phyloP scores from a whole-genome alignment of 192 early-diverging fungal species.

The Allomyces arbusculus region DNA sequence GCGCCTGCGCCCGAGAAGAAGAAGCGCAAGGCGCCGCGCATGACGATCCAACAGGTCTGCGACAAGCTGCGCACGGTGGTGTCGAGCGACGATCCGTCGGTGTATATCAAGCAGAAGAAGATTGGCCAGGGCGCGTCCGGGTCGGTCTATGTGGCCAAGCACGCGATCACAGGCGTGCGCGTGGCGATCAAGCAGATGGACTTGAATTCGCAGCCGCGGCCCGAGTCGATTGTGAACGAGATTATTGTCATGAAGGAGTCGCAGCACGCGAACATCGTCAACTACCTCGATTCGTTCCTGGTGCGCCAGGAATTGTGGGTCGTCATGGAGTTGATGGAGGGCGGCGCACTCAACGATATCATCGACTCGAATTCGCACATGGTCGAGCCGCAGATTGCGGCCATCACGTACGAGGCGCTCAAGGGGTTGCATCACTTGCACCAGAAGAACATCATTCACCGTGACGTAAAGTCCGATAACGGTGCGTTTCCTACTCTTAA shows the following conservation, averaged over 20 bases:
- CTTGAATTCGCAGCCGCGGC: constrained; percentile 61
- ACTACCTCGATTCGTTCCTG: constrained; percentile 82
- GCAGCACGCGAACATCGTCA: constrained; percentile 88
- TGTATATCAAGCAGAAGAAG: constrained; percentile 88
- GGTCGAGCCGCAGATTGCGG: constrained; percentile 85
- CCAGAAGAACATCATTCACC: constrained; percentile 62
- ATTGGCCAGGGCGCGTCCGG: constrained; percentile 97
- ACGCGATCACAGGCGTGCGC: constrained; percentile 42
- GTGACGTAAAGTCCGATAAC: constrained; percentile 82
- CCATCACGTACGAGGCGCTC: constrained; percentile 74
- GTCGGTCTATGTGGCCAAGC: constrained; percentile 85
- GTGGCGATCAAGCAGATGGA: constrained; percentile 94
- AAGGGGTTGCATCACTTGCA: constrained; percentile 68
- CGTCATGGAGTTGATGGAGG: constrained; percentile 98
- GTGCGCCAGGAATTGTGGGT: constrained; percentile 86
- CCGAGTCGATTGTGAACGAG: constrained; percentile 80
- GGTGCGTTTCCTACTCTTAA: neutral
- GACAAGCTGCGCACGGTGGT: constrained; percentile 38
- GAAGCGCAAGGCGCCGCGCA: constrained; percentile 40
- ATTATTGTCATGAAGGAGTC: constrained; percentile 87
- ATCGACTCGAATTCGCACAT: constrained; percentile 80
- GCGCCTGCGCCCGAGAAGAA: constrained; percentile 5
- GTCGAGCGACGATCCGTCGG: constrained; percentile 66
- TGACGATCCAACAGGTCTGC: constrained; percentile 56
- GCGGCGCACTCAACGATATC: constrained; percentile 87